Conservation (phyloP, 2,329 filamentous ascomycete genomes). For the Fusarium citri region DNA sequence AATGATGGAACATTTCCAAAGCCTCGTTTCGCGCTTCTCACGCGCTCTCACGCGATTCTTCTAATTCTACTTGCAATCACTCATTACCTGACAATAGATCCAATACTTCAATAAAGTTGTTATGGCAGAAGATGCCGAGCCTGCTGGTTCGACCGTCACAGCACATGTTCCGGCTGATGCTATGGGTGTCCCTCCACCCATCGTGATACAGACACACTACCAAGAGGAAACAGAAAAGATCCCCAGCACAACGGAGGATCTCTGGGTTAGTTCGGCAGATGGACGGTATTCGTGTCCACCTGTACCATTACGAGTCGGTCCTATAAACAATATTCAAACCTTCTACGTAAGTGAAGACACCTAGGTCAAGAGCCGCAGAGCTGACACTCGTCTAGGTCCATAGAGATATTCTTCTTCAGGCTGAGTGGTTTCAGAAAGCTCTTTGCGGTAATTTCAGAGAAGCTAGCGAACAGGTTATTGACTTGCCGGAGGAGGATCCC, state of each 20-base stretch:
- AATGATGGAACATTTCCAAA: slow-evolving; percentile 26
- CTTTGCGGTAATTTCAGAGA: slow-evolving; percentile 62
- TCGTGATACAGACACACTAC: slow-evolving; percentile 42
- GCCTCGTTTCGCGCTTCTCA: slow-evolving; percentile 22
- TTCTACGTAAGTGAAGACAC: slow-evolving; percentile 49
- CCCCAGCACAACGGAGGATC: slow-evolving; percentile 55
- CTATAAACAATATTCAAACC: slow-evolving; percentile 55
- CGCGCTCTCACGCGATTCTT: slow-evolving; percentile 11
- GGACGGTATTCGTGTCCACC: slow-evolving; percentile 60
- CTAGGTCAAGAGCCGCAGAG: background rate
- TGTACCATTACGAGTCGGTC: slow-evolving; percentile 59
- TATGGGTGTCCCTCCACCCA: slow-evolving; percentile 37
- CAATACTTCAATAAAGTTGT: slow-evolving; percentile 4
- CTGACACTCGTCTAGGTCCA: slow-evolving; percentile 56
- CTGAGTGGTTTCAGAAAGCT: slow-evolving; percentile 62
- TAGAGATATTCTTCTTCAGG: slow-evolving; percentile 58
- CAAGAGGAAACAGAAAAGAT: slow-evolving; percentile 24
- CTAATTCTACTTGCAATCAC: background rate
- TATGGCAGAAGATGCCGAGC: slow-evolving; percentile 36
- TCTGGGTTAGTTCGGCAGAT: slow-evolving; percentile 63
- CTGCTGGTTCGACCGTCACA: slow-evolving; percentile 33
- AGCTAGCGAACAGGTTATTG: slow-evolving; percentile 58
- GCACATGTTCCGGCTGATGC: slow-evolving; percentile 37
- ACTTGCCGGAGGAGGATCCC: slow-evolving; percentile 63
- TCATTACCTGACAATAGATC: background rate